Base-by-base conservation (phyloP, 1,139 yeast species). In the Blastobotrys persicus region DNA sequence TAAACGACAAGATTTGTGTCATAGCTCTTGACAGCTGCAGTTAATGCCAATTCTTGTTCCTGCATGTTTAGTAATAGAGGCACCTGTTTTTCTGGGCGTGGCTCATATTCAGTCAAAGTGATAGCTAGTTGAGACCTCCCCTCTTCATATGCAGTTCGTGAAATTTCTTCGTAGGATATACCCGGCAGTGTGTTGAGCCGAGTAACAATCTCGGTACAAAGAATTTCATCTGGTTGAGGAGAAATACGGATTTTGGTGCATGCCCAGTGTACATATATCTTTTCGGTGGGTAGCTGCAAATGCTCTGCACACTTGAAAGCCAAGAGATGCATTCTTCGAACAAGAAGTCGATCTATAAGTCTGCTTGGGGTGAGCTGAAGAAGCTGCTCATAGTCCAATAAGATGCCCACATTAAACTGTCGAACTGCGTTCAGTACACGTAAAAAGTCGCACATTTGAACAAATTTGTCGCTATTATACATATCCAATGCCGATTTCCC, bases 211-310 rank as follows among this genome's bases (percentile, higher is more conserved):
- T 71, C 60, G 28, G 72, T 65, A 49, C 81, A 78, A 9, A 91
- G 67, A 34, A 79, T 79, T 3, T 72, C 70, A 60, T 92, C 97
- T 2, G 76, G 72, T 39, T 78, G 79, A 3, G 73, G 60, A 14
- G 83, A 80, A 39, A 73, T 68, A 49, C 77, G 78, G 20, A 88
- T 80, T 60, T 88, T 86, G 35, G 77, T 72, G 52, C 85, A 80
- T 14, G 96, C 92, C 98, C 98, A 92, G 57, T 85, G 79, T 1
- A 81, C 75, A 59, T 83, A 86, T 0, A 91, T 77, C 19, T 70
- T 62, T 51, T 80, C 83, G 38, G 72, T 71, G 4, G 86, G 80
- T 13, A 81, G 61, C 7, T 72, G 67, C 47, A 85, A 67, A 39
- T 78, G 70, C 12, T 77, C 76, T 6, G 85, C 76, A 1, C 89